These are phyloP conservation scores for Aspergillus sp. DNA, from an alignment of 2,329 filamentous ascomycete genomes.

Conservation along the genomic window DNA sequence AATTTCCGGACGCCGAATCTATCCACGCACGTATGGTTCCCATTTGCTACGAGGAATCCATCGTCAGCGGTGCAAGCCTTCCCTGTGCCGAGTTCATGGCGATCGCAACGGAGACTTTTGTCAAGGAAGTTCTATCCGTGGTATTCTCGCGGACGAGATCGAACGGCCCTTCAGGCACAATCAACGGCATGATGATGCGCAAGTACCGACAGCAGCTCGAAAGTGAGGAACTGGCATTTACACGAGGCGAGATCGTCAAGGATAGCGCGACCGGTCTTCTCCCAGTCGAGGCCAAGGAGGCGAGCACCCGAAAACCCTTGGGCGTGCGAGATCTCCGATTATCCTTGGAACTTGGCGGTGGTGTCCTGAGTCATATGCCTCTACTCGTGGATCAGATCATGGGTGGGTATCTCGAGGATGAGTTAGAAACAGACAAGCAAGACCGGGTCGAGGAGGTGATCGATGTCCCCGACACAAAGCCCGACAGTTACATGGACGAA, in stretches of 20 bases:
- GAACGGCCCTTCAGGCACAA: slow-evolving; percentile 64
- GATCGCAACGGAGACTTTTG: slow-evolving; percentile 62
- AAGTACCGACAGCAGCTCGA: slow-evolving; percentile 75
- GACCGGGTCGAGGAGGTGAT: slow-evolving; percentile 33
- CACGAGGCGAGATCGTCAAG: slow-evolving; percentile 71
- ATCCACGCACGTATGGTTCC: slow-evolving; percentile 63
- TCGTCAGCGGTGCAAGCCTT: slow-evolving; percentile 55
- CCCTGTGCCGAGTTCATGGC: slow-evolving; percentile 62
- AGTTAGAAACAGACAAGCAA: slow-evolving; percentile 59
- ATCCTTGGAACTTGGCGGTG: slow-evolving; percentile 73
- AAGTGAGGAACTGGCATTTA: slow-evolving; percentile 71
- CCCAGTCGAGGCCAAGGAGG: slow-evolving; percentile 77
- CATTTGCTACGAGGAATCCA: slow-evolving; percentile 66
- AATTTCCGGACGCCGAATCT: slow-evolving; percentile 62
- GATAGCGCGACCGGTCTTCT: slow-evolving; percentile 73
- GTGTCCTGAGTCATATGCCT: slow-evolving; percentile 75
- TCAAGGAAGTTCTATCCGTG: slow-evolving; percentile 61
- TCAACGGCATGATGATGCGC: slow-evolving; percentile 74
- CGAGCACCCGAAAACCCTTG: slow-evolving; percentile 69
- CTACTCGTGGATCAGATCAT: slow-evolving; percentile 70
- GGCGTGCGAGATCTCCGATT: slow-evolving; percentile 77
- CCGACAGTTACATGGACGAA: slow-evolving; percentile 31
- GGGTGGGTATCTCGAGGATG: slow-evolving; percentile 72
- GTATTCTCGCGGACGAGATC: slow-evolving; percentile 57
- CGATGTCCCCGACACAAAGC: slow-evolving; percentile 20